Evolutionary conservation across 139 green algal species (phyloP).

Genomic region (Marvania coccoides): DNA sequence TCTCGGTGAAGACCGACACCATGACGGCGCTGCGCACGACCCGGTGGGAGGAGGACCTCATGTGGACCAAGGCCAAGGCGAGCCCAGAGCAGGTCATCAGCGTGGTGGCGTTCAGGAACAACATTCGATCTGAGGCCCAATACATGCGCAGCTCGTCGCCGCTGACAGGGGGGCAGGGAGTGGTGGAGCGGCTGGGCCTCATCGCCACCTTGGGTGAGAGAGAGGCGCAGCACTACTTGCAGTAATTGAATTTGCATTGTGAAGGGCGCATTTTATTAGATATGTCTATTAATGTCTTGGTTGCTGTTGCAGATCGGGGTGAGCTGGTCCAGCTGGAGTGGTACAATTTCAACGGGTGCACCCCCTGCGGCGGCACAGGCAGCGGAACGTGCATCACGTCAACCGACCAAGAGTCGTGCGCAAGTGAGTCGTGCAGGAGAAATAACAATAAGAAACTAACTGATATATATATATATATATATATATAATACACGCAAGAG

Average conservation of each 20-base stretch:
- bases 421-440: conserved; percentile 6
- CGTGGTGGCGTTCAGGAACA: conserved; percentile 34
- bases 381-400: not conserved
- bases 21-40: conserved; percentile 21
- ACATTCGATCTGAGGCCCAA: conserved; percentile 19
- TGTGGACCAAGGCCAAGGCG: conserved; percentile 2
- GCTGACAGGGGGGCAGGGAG: conserved; percentile 16
- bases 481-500: too few relatives aligned
- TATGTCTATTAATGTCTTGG: too few relatives aligned
- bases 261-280: too few relatives aligned
- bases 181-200: conserved; percentile 26
- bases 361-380: conserved; percentile 14
- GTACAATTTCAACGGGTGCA: conserved; percentile 34
- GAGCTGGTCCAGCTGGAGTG: conserved; percentile 21
- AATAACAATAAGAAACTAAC: too few relatives aligned
- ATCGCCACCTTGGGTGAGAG: conserved; percentile 22
- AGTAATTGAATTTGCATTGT: too few relatives aligned
- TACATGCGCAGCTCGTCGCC: conserved; percentile 23
- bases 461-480: too few relatives aligned
- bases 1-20: conserved; percentile 26
- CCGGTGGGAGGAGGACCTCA: conserved; percentile 13
- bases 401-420: conserved; percentile 22
- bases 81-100: conserved; percentile 1
- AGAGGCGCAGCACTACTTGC: too few relatives aligned
- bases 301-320: conserved; percentile 13